phyloP scores from a whole-genome alignment of 768 basidiomycete genomes.

The Leccinum boreale region DNA sequence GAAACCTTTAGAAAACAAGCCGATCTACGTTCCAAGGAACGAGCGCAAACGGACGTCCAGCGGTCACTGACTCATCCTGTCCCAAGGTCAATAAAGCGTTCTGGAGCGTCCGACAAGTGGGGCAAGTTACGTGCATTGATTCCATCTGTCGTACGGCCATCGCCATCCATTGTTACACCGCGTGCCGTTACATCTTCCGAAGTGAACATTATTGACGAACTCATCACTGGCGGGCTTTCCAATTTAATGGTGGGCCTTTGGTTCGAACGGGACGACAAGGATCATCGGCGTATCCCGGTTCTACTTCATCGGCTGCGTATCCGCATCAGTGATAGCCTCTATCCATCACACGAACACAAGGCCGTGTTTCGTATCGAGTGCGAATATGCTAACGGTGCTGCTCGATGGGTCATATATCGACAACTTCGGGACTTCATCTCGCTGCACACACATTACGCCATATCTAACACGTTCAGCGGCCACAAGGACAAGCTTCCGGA shows the following conservation, averaged over 20 bases:
- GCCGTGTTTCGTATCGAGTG: slow-evolving; percentile 91
- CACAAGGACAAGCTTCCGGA: slow-evolving; percentile 80
- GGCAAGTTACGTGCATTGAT: slow-evolving; percentile 61
- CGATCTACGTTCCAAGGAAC: slow-evolving; percentile 4
- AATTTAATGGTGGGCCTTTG: slow-evolving; percentile 76
- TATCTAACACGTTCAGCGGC: slow-evolving; percentile 77
- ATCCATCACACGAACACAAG: slow-evolving; percentile 72
- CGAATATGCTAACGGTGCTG: slow-evolving; percentile 91
- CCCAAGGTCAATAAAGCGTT: slow-evolving; percentile 17
- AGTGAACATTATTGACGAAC: slow-evolving; percentile 80
- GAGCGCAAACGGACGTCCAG: slow-evolving; percentile 6
- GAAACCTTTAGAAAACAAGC: slow-evolving; percentile 5
- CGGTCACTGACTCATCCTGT: slow-evolving; percentile 30
- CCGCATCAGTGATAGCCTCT: slow-evolving; percentile 80
- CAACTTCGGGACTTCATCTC: slow-evolving; percentile 90
- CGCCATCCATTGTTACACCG: slow-evolving; percentile 32
- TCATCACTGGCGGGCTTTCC: slow-evolving; percentile 76
- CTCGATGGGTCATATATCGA: slow-evolving; percentile 93
- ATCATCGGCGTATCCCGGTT: slow-evolving; percentile 74
- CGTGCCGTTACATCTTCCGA: slow-evolving; percentile 48
- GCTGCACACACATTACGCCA: slow-evolving; percentile 83
- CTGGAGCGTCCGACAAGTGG: slow-evolving; percentile 48
- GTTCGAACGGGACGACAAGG: slow-evolving; percentile 86
- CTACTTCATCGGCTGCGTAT: slow-evolving; percentile 80
- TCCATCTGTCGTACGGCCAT: slow-evolving; percentile 46